A percentile compares a stretch with the other conserved stretches of the same genome.
Conservation (phyloP, 2,329 filamentous ascomycete species). For the Colletotrichum sp. region DNA sequence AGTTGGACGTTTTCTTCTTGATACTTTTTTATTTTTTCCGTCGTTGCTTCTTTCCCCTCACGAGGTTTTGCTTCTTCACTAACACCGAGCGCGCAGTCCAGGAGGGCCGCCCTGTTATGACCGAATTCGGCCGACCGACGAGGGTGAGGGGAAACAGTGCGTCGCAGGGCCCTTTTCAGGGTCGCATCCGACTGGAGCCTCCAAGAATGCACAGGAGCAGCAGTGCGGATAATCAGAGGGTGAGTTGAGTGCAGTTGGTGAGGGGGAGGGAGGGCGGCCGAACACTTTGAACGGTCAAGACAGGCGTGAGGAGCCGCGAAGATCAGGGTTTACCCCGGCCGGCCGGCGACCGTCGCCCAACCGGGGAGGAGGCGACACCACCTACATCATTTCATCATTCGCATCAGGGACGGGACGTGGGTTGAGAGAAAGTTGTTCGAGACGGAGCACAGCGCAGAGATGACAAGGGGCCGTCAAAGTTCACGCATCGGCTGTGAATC, state of each 20-base stretch:
- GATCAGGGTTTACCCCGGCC: background rate
- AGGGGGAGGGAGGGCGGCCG: background rate
- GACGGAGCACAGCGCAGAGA: background rate
- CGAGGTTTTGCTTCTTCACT: conserved; percentile 5
- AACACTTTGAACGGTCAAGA: background rate
- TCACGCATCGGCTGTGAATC: background rate
- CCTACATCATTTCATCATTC: background rate
- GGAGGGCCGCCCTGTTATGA: background rate
- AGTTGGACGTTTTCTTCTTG: background rate
- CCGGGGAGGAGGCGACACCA: background rate
- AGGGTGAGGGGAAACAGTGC: background rate
- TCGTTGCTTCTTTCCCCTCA: background rate
- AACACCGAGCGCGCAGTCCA: background rate
- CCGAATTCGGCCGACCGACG: background rate
- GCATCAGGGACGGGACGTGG: background rate
- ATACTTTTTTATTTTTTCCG: background rate
- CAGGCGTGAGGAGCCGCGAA: background rate
- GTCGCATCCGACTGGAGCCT: background rate
- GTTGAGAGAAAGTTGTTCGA: background rate
- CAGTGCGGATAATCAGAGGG: background rate
- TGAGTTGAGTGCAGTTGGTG: background rate
- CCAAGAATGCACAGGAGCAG: background rate
- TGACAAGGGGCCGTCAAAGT: background rate
- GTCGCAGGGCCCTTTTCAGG: background rate
- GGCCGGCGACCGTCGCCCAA: background rate